phyloP scores from a whole-genome alignment of 768 basidiomycete species.

The Exsudoporus frostii region DNA sequence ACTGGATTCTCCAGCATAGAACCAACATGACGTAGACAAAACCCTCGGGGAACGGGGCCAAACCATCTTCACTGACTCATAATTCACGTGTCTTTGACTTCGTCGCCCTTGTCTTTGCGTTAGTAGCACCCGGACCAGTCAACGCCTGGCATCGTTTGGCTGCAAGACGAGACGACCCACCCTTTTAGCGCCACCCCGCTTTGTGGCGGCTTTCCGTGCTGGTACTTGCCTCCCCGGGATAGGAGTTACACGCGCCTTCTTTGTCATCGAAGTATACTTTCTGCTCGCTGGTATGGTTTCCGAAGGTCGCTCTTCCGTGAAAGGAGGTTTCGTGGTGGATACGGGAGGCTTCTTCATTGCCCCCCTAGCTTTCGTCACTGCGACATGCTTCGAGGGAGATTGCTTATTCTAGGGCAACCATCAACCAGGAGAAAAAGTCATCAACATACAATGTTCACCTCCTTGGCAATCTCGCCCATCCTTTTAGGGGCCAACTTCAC shows the following conservation, averaged over 20 bases:
- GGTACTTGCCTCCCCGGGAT: slow-evolving; percentile 7
- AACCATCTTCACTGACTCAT: not conserved
- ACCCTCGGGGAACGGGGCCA: not conserved
- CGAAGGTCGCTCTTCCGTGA: not conserved
- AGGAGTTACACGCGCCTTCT: slow-evolving; percentile 19
- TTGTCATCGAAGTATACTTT: slow-evolving; percentile 26
- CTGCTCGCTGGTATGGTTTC: slow-evolving; percentile 6
- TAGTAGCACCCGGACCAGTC: not conserved
- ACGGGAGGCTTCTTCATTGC: not conserved
- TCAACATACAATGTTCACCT: slow-evolving; percentile 3
- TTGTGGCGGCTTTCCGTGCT: slow-evolving; percentile 2
- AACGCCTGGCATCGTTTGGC: slow-evolving; percentile 1
- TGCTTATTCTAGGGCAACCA: slow-evolving; percentile 12
- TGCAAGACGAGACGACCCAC: slow-evolving; percentile 4
- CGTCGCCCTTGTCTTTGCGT: not conserved
- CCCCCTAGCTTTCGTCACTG: not conserved
- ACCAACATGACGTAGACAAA: slow-evolving; percentile 1
- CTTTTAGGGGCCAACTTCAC: slow-evolving; percentile 22
- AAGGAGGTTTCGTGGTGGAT: not conserved
- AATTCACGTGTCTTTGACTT: not conserved
- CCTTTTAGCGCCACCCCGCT: slow-evolving; percentile 3
- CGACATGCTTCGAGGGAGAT: not conserved
- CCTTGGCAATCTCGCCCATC: slow-evolving; percentile 5
- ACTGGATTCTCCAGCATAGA: not conserved
- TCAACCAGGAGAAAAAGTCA: not conserved